Percentiles rank a stretch among this genome's conserved stretches.
Conservation (phyloP, 495 filamentous ascomycete genomes). For the Jackrogersella multiformis region DNA sequence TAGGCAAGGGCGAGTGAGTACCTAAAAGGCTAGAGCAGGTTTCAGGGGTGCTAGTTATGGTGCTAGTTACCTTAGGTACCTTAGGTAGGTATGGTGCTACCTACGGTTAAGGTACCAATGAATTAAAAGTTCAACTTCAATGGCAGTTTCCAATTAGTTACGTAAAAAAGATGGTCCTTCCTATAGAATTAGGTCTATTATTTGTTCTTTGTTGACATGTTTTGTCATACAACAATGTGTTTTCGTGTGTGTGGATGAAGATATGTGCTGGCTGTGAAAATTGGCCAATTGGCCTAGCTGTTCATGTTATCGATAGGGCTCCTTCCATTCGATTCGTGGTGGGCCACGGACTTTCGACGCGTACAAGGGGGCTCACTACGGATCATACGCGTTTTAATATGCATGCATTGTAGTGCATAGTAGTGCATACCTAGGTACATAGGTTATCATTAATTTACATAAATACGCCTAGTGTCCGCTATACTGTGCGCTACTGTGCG, state of each 20-base stretch:
- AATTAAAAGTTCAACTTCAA: too few relatives aligned
- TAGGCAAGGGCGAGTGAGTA: too few relatives aligned
- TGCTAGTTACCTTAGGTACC: too few relatives aligned
- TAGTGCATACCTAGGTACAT: too few relatives aligned
- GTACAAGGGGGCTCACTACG: slow-evolving; percentile 14
- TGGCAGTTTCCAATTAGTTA: slow-evolving; percentile 8
- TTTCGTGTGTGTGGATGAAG: slow-evolving; percentile 27
- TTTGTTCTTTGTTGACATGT: slow-evolving; percentile 40
- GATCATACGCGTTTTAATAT: slow-evolving; percentile 23
- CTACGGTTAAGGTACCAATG: too few relatives aligned
- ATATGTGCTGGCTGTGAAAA: slow-evolving; percentile 27
- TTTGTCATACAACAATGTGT: slow-evolving; percentile 28
- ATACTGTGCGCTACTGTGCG: slow-evolving; percentile 19
- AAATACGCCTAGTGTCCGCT: neutral
- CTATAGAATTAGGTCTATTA: too few relatives aligned
- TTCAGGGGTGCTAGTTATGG: too few relatives aligned
- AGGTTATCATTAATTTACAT: too few relatives aligned
- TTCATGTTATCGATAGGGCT: slow-evolving; percentile 23
- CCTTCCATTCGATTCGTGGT: slow-evolving; percentile 16
- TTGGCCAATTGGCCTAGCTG: slow-evolving; percentile 28
- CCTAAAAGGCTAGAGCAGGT: too few relatives aligned
- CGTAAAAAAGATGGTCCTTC: too few relatives aligned
- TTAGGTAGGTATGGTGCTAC: too few relatives aligned
- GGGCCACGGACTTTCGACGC: slow-evolving; percentile 27
- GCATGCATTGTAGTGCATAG: too few relatives aligned